Base-by-base conservation (phyloP, 805 yeast genomes). In the Hanseniaspora osmophila region DNA sequence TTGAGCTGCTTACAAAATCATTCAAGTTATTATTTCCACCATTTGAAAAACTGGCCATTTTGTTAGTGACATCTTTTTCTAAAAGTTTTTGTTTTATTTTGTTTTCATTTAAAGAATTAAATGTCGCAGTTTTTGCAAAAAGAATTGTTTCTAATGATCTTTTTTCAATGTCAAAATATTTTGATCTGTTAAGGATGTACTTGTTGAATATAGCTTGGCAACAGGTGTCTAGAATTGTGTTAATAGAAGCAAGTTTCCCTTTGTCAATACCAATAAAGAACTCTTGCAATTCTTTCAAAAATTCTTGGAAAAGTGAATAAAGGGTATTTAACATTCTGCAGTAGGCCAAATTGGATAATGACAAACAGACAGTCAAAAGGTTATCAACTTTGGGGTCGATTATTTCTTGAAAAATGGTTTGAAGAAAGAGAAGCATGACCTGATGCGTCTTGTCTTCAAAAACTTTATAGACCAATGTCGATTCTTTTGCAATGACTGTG, bases 341-440 rank as follows among this genome's bases (percentile, higher is more conserved):
- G 57, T 81, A 85, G 0, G 94, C 81, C 44, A 87, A 63, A 2
- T 77, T 69, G 19, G 84, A 75, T 6, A 74, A 65, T 1, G 82
- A 70, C 42, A 74, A 71, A 0, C 95, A 79, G 46, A 71, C 74
- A 43, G 72, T 77, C 30, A 87, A 61, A 30, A 84, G 64, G 1
- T 73, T 63, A 49, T 77, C 78, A 15, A 79, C 66, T 53, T 75
- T 69, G 16, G 74, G 67, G 50, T 74, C 73, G 30, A 81, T 64
- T 51, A 84, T 73, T 60, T 84, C 90, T 0, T 81, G 87, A 62
- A 80, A 84, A 10, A 83, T 69, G 53, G 94, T 72, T 56, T 82
- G 84, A 33, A 84, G 65, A 55, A 90, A 81, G 4, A 80, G 70
- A 43, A 75, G 72, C 39, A 86, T 59, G 1, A 87, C 95, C 32